phyloP scores from a whole-genome alignment of 768 basidiomycete genomes.

The Chalciporus sphaerocephalus region DNA sequence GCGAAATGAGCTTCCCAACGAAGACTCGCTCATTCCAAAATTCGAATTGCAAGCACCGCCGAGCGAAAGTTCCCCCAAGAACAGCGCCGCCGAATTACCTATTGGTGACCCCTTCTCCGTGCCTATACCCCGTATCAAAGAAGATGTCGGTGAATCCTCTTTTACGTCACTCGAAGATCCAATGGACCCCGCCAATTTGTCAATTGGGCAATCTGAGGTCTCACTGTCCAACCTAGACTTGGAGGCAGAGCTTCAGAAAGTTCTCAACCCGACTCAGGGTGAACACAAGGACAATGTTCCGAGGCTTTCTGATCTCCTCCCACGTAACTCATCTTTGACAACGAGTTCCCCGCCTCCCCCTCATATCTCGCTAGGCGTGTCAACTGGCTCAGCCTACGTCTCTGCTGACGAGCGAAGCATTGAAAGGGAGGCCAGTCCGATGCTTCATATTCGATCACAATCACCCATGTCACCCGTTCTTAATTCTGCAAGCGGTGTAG shows the following conservation, averaged over 20 bases:
- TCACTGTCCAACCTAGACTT: conserved; percentile 32
- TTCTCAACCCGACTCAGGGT: conserved; percentile 11
- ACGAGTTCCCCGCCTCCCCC: conserved; percentile 29
- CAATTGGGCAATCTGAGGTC: conserved; percentile 36
- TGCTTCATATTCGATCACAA: conserved; percentile 1
- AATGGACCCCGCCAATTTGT: conserved; percentile 30
- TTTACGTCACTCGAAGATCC: conserved; percentile 30
- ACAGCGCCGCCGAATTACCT: background rate
- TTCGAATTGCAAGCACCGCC: conserved; percentile 25
- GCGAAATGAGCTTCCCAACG: conserved; percentile 16
- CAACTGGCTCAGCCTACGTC: conserved; percentile 15
- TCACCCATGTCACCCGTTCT: conserved; percentile 4
- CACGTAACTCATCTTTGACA: conserved; percentile 19
- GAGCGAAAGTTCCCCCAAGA: conserved; percentile 22
- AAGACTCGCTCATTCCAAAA: conserved; percentile 34
- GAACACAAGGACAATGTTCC: conserved; percentile 11
- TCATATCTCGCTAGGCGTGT: conserved; percentile 14
- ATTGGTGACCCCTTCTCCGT: conserved; percentile 21
- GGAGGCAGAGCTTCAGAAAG: conserved; percentile 29
- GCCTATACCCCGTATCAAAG: conserved; percentile 16
- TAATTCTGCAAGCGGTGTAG: no score
- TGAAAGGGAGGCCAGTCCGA: conserved; percentile 5
- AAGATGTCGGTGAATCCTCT: conserved; percentile 23
- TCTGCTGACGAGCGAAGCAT: conserved; percentile 10
- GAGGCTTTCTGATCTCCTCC: conserved; percentile 26